phyloP scores from a whole-genome alignment of 805 yeast genomes.

The Schwanniomyces sp. region DNA sequence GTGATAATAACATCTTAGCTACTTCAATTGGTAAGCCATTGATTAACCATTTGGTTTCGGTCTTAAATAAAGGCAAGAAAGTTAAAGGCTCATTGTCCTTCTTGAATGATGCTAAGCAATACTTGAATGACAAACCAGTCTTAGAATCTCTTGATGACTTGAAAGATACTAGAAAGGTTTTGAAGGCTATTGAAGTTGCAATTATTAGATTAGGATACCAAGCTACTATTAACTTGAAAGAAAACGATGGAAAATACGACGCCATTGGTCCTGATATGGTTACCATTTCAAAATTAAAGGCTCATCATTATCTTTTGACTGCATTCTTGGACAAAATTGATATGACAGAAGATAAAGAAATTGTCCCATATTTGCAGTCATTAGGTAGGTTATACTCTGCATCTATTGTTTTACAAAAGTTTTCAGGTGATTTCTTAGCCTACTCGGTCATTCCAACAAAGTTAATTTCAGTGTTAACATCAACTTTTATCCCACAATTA shows the following conservation, averaged over 20 bases:
- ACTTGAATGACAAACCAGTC: conserved; percentile 26
- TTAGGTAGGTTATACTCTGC: conserved; percentile 34
- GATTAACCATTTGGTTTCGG: conserved; percentile 28
- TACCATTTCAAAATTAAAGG: conserved; percentile 40
- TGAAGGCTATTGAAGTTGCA: conserved; percentile 40
- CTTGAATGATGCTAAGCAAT: conserved; percentile 25
- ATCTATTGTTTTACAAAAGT: conserved; percentile 31
- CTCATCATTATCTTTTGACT: conserved; percentile 41
- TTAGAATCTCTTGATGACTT: conserved; percentile 26
- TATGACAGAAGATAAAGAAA: conserved; percentile 18
- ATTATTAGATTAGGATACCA: conserved; percentile 34
- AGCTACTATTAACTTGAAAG: conserved; percentile 26
- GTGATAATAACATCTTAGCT: conserved; percentile 47
- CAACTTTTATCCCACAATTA: conserved; percentile 28
- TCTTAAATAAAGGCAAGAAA: conserved; percentile 27
- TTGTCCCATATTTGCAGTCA: conserved; percentile 28
- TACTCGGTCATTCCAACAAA: conserved; percentile 31
- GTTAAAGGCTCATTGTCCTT: conserved; percentile 36
- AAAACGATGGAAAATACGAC: conserved; percentile 31
- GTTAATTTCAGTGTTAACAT: conserved; percentile 25
- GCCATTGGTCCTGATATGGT: conserved; percentile 37
- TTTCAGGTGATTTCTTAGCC: conserved; percentile 37
- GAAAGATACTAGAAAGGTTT: conserved; percentile 27
- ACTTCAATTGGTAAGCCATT: conserved; percentile 42
- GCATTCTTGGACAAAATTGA: conserved; percentile 24